Percentiles rank a stretch among this genome's conserved stretches.
phyloP scores from a whole-genome alignment of 2,329 filamentous ascomycete genomes.

The Ceratocystis ficicola region DNA sequence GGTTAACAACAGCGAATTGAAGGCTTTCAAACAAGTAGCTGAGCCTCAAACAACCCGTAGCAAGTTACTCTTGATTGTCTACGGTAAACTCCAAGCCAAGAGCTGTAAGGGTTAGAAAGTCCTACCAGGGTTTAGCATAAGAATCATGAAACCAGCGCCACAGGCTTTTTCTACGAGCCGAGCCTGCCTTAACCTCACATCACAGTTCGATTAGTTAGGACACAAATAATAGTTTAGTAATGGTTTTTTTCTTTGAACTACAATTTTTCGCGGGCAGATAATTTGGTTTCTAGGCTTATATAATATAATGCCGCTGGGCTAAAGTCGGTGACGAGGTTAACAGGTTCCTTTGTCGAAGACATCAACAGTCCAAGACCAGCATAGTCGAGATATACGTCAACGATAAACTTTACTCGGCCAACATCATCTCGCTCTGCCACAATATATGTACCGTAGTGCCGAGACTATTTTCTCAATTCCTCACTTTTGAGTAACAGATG shows the following conservation, averaged over 20 bases:
- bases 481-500: not conserved
- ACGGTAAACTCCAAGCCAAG: too few relatives aligned
- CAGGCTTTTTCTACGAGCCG: too few relatives aligned
- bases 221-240: not conserved
- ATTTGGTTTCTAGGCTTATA: constrained; percentile 21
- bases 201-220: not conserved
- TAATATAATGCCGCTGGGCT: constrained; percentile 19
- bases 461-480: not conserved
- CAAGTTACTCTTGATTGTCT: too few relatives aligned
- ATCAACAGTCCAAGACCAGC: not conserved
- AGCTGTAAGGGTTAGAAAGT: too few relatives aligned
- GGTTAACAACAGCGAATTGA: not conserved
- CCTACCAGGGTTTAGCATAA: too few relatives aligned
- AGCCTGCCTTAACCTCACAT: not conserved
- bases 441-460: constrained; percentile 17
- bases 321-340: constrained; percentile 13
- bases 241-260: constrained; percentile 10
- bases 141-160: too few relatives aligned
- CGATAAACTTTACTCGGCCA: not conserved
- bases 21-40: not conserved
- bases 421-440: constrained; percentile 19
- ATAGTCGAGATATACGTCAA: not conserved
- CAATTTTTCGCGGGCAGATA: constrained; percentile 20
- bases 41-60: too few relatives aligned
- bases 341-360: not conserved